These are phyloP conservation scores for Geosmithia flava DNA, from an alignment of 2,329 filamentous ascomycete genomes.

Conservation along the genomic window DNA sequence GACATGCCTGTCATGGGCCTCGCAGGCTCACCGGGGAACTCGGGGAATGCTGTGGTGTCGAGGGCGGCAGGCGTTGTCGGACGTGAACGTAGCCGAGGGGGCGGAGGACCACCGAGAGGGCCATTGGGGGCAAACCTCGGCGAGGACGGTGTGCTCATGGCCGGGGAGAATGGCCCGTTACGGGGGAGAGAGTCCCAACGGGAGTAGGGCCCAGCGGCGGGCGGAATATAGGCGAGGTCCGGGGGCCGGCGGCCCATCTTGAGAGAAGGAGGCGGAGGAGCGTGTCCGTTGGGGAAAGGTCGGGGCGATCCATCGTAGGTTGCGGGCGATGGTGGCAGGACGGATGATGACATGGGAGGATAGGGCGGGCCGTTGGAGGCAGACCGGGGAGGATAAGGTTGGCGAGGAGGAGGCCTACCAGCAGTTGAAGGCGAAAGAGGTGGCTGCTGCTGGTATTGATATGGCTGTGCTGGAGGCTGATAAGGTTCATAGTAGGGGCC, in stretches of 20 bases:
- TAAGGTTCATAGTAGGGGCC: background rate
- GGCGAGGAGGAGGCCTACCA: background rate
- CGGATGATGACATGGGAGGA: background rate
- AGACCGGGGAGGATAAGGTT: background rate
- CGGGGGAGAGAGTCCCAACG: slow-evolving; percentile 1
- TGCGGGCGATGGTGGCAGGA: background rate
- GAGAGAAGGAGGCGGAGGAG: background rate
- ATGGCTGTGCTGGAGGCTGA: background rate
- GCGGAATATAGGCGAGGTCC: background rate
- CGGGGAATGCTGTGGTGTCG: background rate
- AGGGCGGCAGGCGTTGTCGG: slow-evolving; percentile 3
- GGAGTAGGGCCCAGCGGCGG: background rate
- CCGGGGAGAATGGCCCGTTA: background rate
- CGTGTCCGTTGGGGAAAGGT: background rate
- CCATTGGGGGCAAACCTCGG: background rate
- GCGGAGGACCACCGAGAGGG: background rate
- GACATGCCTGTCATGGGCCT: slow-evolving; percentile 16
- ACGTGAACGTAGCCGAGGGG: slow-evolving; percentile 1
- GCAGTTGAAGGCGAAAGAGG: background rate
- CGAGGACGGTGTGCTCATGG: background rate
- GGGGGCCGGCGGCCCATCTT: background rate
- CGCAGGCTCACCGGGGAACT: slow-evolving; percentile 11
- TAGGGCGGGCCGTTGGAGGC: background rate
- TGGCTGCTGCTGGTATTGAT: background rate
- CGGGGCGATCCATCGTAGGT: background rate